Evolutionary conservation across 2,329 filamentous ascomycete species (phyloP), one percentile per base, ranked within the genome.

Genomic region (Daldinia eschscholtzii): DNA sequence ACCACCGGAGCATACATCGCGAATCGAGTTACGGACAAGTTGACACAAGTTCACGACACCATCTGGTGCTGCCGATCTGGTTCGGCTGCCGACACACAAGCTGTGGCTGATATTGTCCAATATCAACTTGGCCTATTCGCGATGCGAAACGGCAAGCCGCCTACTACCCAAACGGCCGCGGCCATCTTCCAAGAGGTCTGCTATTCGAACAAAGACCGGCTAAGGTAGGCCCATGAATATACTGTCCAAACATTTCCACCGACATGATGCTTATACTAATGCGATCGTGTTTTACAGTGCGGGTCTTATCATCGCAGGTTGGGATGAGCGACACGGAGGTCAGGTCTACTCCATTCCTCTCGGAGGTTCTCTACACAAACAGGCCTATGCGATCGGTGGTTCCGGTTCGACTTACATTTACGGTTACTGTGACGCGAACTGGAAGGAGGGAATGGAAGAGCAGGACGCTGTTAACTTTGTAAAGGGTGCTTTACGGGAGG

Each of bases 11-110:
- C 95, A 76, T 99, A 98, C 87, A 98, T 99, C 79, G 96, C 96
- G 77, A 99, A 99, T 83, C 92, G 96, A 86, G 96, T 99, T 73
- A 99, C 96, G 72, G 96, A 99, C 88, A 99, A 99, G 87, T 90
- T 99, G 80, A 99, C 96, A 77, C 92, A 94, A 86, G 95, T 99
- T 69, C 93, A 97, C 84, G 96, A 99, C 82, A 98, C 95, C 67
- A 98, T 99, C 83, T 99, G 96, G 96, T 99, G 96, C 86, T 99
- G 96, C 85, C 92, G 96, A 78, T 98, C 96, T 69, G 96, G 96
- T 58, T 99, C 96, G 28, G 96, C 96, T 35, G 96, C 96, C 74
- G 96, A 99, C 80, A 99, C 96, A 67, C 96, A 99, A 83, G 96
- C 96, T 57, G 94, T 99, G 56, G 96, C 96, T 67, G 96, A 99